Evolutionary conservation across 306 rosid genomes (phyloP), one percentile per base, ranked within the genome.

Genomic region (Astragalus glycyphyllos): DNA sequence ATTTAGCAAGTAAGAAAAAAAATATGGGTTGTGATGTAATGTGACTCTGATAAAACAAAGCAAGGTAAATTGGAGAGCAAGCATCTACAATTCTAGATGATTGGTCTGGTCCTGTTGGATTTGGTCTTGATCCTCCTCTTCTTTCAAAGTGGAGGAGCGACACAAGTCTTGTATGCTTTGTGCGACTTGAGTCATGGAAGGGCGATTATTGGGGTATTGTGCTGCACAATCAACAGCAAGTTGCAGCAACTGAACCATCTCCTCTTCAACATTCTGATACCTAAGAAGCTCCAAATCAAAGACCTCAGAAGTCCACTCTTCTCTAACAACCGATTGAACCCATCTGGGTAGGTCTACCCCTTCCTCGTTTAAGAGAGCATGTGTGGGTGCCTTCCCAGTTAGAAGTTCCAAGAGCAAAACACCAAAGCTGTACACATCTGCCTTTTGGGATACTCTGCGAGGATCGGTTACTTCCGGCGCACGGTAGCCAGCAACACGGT

Each of bases 161-260:
- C 88, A 75, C 16, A 88, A 69, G 78, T 85, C 93, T 66, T 81
- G 69, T 51, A 88, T 85, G 76, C 76, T 79, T 29, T 41, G 81
- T 7, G 68, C 65, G 11, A 85, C 86, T 71, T 83, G 84, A 31
- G 83, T 44, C 85, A 88, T 88, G 9, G 90, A 83, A 35, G 90
- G 93, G 65, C 93, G 88, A 31, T 69, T 81, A 68, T 88, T 90
- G 1, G 90, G 93, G 75, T 85, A 75, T 4, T 79, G 82, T 12
- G 89, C 88, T 5, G 86, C 90, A 79, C 93, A 88, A 69, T 85
- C 93, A n/a, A 88, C 84, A 26, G 88, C 93, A 54, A 88, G 90
- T 62, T 88, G 86, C 77, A 88, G 41, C 68, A 88, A 67, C 50
- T 83, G 90, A 72, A 85, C 93, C 90, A 85, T 88, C 75, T 85